These are phyloP conservation scores for Antrodiella citrinella DNA, from an alignment of 768 basidiomycete species.

Conservation along the genomic window DNA sequence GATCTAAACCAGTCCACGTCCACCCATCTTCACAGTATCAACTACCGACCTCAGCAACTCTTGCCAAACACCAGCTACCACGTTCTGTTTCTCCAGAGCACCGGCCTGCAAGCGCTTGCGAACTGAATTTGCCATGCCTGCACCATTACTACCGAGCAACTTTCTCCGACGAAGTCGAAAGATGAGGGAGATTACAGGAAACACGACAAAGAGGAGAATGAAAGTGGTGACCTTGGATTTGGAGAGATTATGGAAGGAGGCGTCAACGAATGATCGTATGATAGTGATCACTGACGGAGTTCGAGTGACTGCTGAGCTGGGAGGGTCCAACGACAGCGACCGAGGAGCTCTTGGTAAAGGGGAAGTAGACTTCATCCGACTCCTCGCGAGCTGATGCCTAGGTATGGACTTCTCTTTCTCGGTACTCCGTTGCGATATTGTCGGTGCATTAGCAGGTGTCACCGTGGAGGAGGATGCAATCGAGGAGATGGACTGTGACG, in stretches of 20 bases:
- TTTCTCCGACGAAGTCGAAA: slow-evolving; percentile 43
- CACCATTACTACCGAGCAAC: slow-evolving; percentile 12
- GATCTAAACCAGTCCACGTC: slow-evolving; percentile 55
- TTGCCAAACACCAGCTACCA: slow-evolving; percentile 37
- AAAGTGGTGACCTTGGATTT: slow-evolving; percentile 43
- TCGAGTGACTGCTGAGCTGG: slow-evolving; percentile 5
- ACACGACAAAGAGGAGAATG: slow-evolving; percentile 29
- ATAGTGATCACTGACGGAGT: slow-evolving; percentile 18
- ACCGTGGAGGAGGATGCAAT: slow-evolving; percentile 18
- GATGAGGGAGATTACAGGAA: slow-evolving; percentile 37
- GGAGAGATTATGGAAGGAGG: slow-evolving; percentile 38
- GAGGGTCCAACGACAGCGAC: slow-evolving; percentile 10
- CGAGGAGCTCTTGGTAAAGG: slow-evolving; percentile 6
- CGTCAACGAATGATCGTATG: slow-evolving; percentile 12
- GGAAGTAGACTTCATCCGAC: slow-evolving; percentile 1
- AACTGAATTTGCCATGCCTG: slow-evolving; percentile 47
- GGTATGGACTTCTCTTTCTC: slow-evolving; percentile 1
- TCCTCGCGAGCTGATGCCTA: slow-evolving; percentile 1
- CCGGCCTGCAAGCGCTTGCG: slow-evolving; percentile 41
- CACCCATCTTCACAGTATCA: slow-evolving; percentile 72
- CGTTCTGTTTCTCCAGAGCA: slow-evolving; percentile 28
- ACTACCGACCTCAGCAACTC: slow-evolving; percentile 43
- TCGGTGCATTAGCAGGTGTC: slow-evolving; percentile 22
- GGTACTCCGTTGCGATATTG: slow-evolving; percentile 19
- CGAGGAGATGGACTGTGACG: slow-evolving; percentile 18